Evolutionary conservation across 345 rosid genomes (phyloP), one percentile per base, ranked within the genome.

Genomic region (Rhodamnia rubescens): DNA sequence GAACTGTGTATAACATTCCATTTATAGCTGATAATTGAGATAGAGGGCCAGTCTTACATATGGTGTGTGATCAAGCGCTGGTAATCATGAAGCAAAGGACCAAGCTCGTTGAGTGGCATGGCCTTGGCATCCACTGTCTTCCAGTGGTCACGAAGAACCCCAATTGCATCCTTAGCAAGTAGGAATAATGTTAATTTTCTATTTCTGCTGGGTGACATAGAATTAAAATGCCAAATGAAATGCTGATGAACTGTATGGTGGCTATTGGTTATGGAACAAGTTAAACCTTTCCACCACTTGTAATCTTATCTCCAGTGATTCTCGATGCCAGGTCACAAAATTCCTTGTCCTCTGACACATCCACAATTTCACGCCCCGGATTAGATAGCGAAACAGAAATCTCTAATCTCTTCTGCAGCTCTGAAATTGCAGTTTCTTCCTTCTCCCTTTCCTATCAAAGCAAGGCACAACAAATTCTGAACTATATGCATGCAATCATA

Each of bases 81-180:
- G 88, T 97, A 96, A 89, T 97, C 99, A 86, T 94, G 95, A 85
- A 96, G 94, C 89, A 97, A 92, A 56, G 98, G 95, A 82, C 93
- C 93, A 78, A 97, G 93, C 91, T 97, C 98, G 90, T 93, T 93
- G 24, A 96, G 87, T 84, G 88, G 91, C 87, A 95, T 86, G 85
- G 93, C 91, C 84, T 81, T 86, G 7, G 96, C 93, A 12, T 91
- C 85, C 87, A 93, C 86, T 83, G 88, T 91, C 90, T 88, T 92
- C 99, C 99, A 97, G 84, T 93, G 96, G 69, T 93, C 92, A 86
- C 98, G 98, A 84, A 95, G 88, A 29, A 92, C 92, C 93, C 89
- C 90, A 86, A 90, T 87, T 86, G 91, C 94, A 93, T 92, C 59
- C 88, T 92, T 53, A 53, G 85, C 18, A 87, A 49, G 85, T n/a